A percentile compares a stretch with the other conserved stretches of the same genome.
phyloP scores from a whole-genome alignment of 306 rosid species.

The Vigna nakashimae region DNA sequence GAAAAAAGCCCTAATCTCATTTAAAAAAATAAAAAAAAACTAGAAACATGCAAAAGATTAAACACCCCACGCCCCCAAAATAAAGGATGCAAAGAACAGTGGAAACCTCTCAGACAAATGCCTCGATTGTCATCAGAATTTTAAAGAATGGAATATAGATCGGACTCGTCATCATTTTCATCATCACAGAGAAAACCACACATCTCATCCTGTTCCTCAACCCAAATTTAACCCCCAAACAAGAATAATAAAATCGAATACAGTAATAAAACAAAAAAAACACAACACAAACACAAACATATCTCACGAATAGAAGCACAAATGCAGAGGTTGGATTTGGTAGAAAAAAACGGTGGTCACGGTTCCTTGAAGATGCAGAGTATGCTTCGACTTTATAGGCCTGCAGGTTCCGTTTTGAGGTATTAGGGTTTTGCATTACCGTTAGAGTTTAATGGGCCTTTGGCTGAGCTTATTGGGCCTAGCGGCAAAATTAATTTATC shows the following conservation, averaged over 20 bases:
- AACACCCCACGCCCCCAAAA: not conserved
- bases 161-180: conserved; percentile 86
- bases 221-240: not conserved
- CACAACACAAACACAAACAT: not conserved
- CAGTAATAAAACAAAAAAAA: not conserved
- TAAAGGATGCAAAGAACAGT: conserved; percentile 2
- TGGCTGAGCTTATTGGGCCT: conserved; percentile 16
- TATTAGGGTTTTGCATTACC: conserved; percentile 31
- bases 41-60: not conserved
- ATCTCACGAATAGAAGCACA: not conserved
- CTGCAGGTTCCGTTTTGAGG: conserved; percentile 21
- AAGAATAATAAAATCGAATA: not conserved
- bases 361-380: not conserved
- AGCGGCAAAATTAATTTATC: no score
- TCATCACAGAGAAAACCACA: conserved; percentile 76
- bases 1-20: no score
- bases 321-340: not conserved
- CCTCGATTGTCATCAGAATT: conserved; percentile 87
- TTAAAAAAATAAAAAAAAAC: rapidly evolving
- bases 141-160: conserved; percentile 69
- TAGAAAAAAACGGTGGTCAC: not conserved
- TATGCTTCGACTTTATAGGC: conserved; percentile 30
- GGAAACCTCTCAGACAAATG: conserved; percentile 87
- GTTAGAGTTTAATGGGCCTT: not conserved
- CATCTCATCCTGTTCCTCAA: not conserved